These are phyloP conservation scores for Tetraselmis striata DNA, from an alignment of 139 green algal genomes.

Conservation along the genomic window DNA sequence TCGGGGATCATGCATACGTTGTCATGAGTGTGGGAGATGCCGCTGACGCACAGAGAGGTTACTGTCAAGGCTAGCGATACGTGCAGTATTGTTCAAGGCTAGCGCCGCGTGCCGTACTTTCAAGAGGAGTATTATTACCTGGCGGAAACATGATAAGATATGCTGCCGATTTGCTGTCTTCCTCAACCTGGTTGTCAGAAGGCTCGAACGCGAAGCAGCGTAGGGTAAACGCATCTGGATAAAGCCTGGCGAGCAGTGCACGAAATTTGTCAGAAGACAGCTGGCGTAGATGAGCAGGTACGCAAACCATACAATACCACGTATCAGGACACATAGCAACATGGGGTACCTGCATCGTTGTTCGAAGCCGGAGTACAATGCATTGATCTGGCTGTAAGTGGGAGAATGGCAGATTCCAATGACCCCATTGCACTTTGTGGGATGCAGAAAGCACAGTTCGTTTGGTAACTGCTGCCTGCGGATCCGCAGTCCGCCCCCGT, in stretches of 20 bases:
- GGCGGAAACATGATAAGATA: constrained; percentile 76
- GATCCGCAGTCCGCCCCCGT: background rate
- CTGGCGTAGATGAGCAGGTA: background rate
- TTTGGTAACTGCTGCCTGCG: background rate
- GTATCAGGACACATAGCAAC: too few species aligned
- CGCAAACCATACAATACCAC: background rate
- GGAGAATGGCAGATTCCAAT: constrained; percentile 25
- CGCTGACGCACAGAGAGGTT: too few species aligned
- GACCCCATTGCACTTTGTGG: constrained; percentile 5
- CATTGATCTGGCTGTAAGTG: constrained; percentile 4
- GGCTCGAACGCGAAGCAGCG: constrained; percentile 81
- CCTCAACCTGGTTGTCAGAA: constrained; percentile 46
- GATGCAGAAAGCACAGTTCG: background rate
- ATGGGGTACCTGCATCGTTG: constrained; percentile 9
- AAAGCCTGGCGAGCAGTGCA: constrained; percentile 31
- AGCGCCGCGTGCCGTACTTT: too few species aligned
- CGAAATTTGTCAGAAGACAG: background rate
- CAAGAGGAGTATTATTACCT: too few species aligned
- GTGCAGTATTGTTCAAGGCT: too few species aligned
- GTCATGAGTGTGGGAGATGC: too few species aligned
- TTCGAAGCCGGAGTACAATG: constrained; percentile 15
- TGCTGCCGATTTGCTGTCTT: constrained; percentile 28
- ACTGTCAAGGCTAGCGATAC: too few species aligned
- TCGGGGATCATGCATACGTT: too few species aligned
- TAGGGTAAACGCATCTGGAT: constrained; percentile 54